phyloP scores from a whole-genome alignment of 345 rosid species.

The sweet orange (Citrus sinensis) region DVS_A1.0 CM039165.1:36137501-36138000 shows the following conservation, averaged over 20 bases:
- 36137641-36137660: constrained; percentile 13
- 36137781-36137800: too few species aligned
- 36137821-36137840: constrained; percentile 5
- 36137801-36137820: background rate
- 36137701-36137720: constrained; percentile 16
- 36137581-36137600: background rate
- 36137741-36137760: background rate
- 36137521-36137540: background rate
- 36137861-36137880: constrained; percentile 20
- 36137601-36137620: background rate
- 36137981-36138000: constrained; percentile 63
- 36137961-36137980: constrained; percentile 50
- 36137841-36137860: constrained; percentile 25
- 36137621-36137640: constrained; percentile 19
- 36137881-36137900: constrained; percentile 26
- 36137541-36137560: background rate
- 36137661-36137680: constrained; percentile 10
- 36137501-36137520: constrained; percentile 13
- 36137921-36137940: constrained; percentile 45
- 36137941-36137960: constrained; percentile 65
- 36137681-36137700: constrained; percentile 12
- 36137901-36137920: constrained; percentile 41
- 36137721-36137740: constrained; percentile 28
- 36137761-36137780: background rate
- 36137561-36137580: background rate